A percentile compares a stretch with the other conserved stretches of the same genome.
These are phyloP conservation scores for Coniochaeta pulveracea DNA, from an alignment of 2,329 filamentous ascomycete genomes.

Conservation along the genomic window DNA sequence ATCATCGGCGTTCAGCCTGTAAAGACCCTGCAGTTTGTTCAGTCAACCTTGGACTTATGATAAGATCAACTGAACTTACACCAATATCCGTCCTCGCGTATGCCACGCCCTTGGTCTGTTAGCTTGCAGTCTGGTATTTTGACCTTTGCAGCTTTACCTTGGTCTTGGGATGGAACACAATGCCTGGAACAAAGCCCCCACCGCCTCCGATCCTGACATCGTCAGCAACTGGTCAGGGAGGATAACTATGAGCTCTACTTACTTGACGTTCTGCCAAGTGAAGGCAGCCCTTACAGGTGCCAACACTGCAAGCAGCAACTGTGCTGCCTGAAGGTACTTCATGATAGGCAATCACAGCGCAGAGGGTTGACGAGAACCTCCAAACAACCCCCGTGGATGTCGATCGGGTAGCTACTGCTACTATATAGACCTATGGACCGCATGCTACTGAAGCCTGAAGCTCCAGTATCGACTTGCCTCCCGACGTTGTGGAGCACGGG, in stretches of 20 bases:
- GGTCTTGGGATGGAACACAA: constrained; percentile 41
- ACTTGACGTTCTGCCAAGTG: constrained; percentile 18
- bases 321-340: constrained; percentile 8
- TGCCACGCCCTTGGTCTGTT: constrained; percentile 29
- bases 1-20: constrained; percentile 42
- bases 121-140: not conserved
- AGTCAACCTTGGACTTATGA: not conserved
- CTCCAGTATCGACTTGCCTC: not conserved
- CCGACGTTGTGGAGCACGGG: not conserved
- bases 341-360: constrained; percentile 4
- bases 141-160: not conserved
- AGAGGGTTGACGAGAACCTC: not conserved
- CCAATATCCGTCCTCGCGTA: constrained; percentile 48
- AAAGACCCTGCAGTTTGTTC: constrained; percentile 25
- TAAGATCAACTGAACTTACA: not conserved
- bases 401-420: not conserved
- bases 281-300: constrained; percentile 14
- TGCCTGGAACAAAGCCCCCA: constrained; percentile 43
- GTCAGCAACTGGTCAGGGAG: not conserved
- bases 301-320: constrained; percentile 15
- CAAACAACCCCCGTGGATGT: not conserved
- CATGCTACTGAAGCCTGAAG: not conserved
- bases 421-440: not conserved
- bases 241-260: not conserved
- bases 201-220: constrained; percentile 36